Evolutionary conservation across 2,329 filamentous ascomycete genomes (phyloP).

Genomic region (Tolypocladium tropicale): DNA sequence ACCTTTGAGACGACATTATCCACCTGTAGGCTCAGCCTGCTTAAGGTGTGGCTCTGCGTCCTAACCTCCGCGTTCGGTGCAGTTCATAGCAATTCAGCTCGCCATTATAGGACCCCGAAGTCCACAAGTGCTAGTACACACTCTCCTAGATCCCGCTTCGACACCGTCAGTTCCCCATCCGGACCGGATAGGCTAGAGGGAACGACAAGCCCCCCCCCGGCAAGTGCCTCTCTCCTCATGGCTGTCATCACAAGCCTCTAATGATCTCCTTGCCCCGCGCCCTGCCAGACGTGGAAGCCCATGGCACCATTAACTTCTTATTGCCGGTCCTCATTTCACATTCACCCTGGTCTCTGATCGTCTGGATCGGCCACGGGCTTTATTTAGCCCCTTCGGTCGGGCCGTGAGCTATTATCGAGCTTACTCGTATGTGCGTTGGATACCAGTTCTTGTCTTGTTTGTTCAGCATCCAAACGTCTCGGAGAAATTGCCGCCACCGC

Average conservation of each 20-base stretch:
- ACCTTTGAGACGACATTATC: neutral
- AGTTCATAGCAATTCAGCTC: neutral
- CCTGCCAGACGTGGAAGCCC: neutral
- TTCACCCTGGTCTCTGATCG: neutral
- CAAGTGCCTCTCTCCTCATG: neutral
- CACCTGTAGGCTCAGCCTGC: neutral
- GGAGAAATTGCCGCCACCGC: neutral
- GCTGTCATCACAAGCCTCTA: neutral
- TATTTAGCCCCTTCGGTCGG: neutral
- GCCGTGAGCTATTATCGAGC: neutral
- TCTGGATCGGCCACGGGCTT: neutral
- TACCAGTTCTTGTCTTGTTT: neutral
- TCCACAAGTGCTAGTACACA: neutral
- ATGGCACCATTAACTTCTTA: neutral
- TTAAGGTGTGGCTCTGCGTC: neutral
- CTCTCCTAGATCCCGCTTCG: neutral
- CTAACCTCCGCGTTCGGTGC: neutral
- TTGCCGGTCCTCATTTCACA: neutral
- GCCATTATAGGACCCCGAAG: neutral
- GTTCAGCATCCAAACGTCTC: neutral
- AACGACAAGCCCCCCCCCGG: neutral
- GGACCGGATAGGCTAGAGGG: neutral
- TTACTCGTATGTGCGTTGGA: neutral
- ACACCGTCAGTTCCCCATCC: neutral
- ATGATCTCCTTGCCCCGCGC: neutral